Percentiles rank a stretch among this genome's conserved stretches.
Evolutionary conservation across 176 grass and related monocot genomes (phyloP).

Genomic region (Juncus effusus): DNA sequence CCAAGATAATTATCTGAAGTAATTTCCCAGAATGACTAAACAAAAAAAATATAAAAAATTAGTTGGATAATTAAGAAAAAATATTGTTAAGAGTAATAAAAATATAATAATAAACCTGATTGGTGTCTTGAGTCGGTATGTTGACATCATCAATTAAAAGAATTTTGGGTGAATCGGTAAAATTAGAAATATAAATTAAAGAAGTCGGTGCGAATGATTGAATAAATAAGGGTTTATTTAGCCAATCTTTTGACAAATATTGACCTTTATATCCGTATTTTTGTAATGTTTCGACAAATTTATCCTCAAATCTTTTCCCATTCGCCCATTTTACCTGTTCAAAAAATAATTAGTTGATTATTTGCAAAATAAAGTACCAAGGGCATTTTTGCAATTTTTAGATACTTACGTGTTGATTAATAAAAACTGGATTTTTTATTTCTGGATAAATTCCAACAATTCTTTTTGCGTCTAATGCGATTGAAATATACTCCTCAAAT

Average conservation of each 20-base stretch:
- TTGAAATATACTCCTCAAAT: conserved; percentile 91
- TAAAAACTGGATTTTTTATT: conserved; percentile 93
- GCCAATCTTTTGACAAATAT: conserved; percentile 87
- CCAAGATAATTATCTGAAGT: conserved; percentile 76
- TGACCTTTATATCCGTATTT: conserved; percentile 78
- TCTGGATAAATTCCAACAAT: conserved; percentile 93
- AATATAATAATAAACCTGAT: conserved; percentile 51
- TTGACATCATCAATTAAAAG: conserved; percentile 63
- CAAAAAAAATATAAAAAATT: conserved; percentile 22
- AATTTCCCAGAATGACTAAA: conserved; percentile 95
- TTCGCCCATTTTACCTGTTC: conserved; percentile 76
- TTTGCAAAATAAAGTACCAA: conserved; percentile 2
- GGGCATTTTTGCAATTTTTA: conserved; percentile 7
- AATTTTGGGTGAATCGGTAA: conserved; percentile 78
- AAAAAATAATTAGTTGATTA: conserved; percentile 13
- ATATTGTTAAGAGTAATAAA: conserved; percentile 1
- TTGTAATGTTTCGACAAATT: conserved; percentile 73
- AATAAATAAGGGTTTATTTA: conserved; percentile 89
- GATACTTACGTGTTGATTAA: conserved; percentile 85
- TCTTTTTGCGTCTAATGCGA: conserved; percentile 73
- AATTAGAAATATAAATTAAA: conserved; percentile 69
- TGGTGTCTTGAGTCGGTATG: conserved; percentile 85
- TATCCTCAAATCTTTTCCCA: conserved; percentile 90
- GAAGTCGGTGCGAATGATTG: conserved; percentile 93
- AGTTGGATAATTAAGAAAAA: conserved; percentile 5